Evolutionary conservation across 495 filamentous ascomycete species (phyloP).

Genomic region (Xylaria intraflava): DNA sequence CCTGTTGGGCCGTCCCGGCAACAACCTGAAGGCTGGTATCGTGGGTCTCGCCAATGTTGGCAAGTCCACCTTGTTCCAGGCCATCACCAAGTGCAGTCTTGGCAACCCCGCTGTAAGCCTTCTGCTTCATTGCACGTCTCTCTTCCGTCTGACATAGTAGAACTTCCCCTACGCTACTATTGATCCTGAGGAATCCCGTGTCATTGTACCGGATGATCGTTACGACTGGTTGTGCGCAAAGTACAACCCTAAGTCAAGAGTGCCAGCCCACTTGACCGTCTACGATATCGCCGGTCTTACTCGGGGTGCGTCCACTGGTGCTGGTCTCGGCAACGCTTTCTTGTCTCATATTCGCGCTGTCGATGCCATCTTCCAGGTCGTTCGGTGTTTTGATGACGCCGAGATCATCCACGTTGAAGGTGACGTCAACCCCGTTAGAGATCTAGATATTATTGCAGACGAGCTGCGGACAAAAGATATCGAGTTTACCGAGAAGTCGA

Average conservation of each 20-base stretch:
- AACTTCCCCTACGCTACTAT: conserved; percentile 99
- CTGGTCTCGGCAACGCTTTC: conserved; percentile 96
- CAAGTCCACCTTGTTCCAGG: conserved; percentile 99
- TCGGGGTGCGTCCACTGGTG: conserved; percentile 91
- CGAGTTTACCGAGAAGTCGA: conserved; percentile 93
- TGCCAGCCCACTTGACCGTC: conserved; percentile 95
- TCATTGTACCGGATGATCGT: conserved; percentile 93
- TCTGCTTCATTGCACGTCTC: conserved; percentile 11
- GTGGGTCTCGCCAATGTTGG: conserved; percentile 99
- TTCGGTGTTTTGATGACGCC: conserved; percentile 97
- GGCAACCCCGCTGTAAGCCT: conserved; percentile 86
- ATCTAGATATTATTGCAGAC: conserved; percentile 93
- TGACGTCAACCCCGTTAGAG: conserved; percentile 89
- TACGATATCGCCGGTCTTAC: conserved; percentile 99
- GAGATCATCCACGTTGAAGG: conserved; percentile 99
- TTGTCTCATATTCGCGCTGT: conserved; percentile 98
- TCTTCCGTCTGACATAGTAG: conserved; percentile 32
- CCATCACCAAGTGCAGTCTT: conserved; percentile 94
- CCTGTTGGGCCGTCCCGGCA: conserved; percentile 88
- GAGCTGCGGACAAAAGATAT: conserved; percentile 98
- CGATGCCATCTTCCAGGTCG: conserved; percentile 99
- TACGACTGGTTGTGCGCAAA: conserved; percentile 94
- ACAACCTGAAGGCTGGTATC: conserved; percentile 99
- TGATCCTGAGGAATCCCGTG: conserved; percentile 95
- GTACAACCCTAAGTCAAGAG: conserved; percentile 93